These are phyloP conservation scores for Coemansia sp. DNA, from an alignment of 192 early-diverging fungal species.

Conservation along the genomic window DNA sequence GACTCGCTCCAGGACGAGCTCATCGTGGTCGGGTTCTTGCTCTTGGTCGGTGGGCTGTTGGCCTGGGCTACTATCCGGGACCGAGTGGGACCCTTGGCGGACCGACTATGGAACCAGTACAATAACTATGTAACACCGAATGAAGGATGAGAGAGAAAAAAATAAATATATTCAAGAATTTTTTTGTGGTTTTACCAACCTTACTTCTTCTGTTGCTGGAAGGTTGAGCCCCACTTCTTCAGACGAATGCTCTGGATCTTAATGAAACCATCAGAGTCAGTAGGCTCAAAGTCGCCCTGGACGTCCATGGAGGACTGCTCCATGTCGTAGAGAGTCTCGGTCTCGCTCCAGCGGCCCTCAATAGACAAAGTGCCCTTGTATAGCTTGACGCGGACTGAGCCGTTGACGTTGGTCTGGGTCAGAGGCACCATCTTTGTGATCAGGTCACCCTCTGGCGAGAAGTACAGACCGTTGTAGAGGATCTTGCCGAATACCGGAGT, in stretches of 20 bases:
- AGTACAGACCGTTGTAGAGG: slow-evolving; percentile 97
- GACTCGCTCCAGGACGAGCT: slow-evolving; percentile 56
- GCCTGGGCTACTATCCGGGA: slow-evolving; percentile 42
- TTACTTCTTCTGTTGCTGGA: slow-evolving; percentile 39
- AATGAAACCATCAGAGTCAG: slow-evolving; percentile 96
- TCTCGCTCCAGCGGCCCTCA: slow-evolving; percentile 83
- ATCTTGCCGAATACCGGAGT: slow-evolving; percentile 70
- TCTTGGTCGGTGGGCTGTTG: slow-evolving; percentile 43
- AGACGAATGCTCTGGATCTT: slow-evolving; percentile 95
- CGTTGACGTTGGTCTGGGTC: slow-evolving; percentile 86
- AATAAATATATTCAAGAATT: neutral
- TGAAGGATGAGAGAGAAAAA: neutral
- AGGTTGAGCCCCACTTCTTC: slow-evolving; percentile 71
- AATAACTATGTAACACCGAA: slow-evolving; percentile 9
- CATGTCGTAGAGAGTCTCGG: slow-evolving; percentile 89
- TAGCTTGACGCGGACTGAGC: slow-evolving; percentile 90
- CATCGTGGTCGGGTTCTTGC: slow-evolving; percentile 44
- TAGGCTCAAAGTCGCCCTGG: slow-evolving; percentile 87
- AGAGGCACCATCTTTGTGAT: slow-evolving; percentile 77
- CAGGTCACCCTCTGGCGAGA: slow-evolving; percentile 93
- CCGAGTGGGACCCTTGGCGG: slow-evolving; percentile 31
- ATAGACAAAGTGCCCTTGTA: slow-evolving; percentile 93
- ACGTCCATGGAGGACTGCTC: slow-evolving; percentile 97
- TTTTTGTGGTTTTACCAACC: neutral
- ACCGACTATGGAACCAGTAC: slow-evolving; percentile 43